Evolutionary conservation across 805 yeast genomes (phyloP).

Genomic region (Candida anglica): DNA sequence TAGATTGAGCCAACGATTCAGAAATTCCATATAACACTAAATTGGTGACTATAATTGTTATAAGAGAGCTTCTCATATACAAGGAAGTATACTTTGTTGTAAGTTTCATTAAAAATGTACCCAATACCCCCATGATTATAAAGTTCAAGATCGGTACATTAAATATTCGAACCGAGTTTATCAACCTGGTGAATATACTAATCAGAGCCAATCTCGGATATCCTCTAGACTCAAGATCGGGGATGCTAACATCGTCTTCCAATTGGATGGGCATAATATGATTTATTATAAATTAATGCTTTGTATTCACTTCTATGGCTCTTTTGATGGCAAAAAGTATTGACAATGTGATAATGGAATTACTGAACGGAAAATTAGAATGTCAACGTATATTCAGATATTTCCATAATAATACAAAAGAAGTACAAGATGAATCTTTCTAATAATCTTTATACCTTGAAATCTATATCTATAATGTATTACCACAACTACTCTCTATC

Average conservation of each 20-base stretch:
- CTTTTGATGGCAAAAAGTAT: too few relatives aligned
- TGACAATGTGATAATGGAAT: too few relatives aligned
- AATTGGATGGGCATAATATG: constrained; percentile 20
- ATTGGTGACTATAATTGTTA: constrained; percentile 81
- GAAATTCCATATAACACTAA: constrained; percentile 83
- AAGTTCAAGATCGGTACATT: constrained; percentile 58
- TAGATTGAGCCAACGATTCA: constrained; percentile 82
- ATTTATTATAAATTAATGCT: too few relatives aligned
- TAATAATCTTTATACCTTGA: too few relatives aligned
- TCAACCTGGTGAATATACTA: constrained; percentile 13
- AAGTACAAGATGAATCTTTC: too few relatives aligned
- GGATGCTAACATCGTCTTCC: constrained; percentile 8
- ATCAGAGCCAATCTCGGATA: not conserved
- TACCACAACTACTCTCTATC: too few relatives aligned
- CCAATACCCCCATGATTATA: constrained; percentile 46
- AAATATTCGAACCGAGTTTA: constrained; percentile 34
- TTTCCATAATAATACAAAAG: too few relatives aligned
- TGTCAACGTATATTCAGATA: too few relatives aligned
- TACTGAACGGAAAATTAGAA: too few relatives aligned
- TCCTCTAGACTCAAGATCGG: constrained; percentile 1
- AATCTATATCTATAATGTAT: too few relatives aligned
- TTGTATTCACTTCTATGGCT: too few relatives aligned
- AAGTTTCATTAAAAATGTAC: constrained; percentile 46
- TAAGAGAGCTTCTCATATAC: constrained; percentile 60
- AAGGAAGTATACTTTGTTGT: constrained; percentile 56